phyloP scores from a whole-genome alignment of 2,329 filamentous ascomycete species.

The Arthrobotrys iridis region DNA sequence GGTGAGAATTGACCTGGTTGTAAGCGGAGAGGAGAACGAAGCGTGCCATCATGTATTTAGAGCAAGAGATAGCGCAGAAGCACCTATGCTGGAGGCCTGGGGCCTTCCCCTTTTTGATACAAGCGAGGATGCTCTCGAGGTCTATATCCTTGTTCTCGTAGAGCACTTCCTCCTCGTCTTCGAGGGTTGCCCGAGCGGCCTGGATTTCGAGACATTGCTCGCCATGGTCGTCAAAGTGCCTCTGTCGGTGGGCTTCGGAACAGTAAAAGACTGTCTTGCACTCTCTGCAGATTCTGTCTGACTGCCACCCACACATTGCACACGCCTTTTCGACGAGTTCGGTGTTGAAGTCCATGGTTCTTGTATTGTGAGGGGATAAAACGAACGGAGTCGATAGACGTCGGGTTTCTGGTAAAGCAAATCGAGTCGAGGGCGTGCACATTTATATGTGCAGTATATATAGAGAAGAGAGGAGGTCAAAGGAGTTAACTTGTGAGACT shows the following conservation, averaged over 20 bases:
- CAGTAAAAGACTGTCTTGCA: constrained; percentile 6
- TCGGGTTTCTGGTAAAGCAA: neutral
- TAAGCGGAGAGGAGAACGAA: constrained; percentile 4
- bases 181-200: neutral
- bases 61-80: neutral
- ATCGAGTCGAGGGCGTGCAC: neutral
- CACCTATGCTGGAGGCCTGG: neutral
- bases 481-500: neutral
- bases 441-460: neutral
- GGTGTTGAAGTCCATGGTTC: neutral
- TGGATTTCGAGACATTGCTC: neutral
- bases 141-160: neutral
- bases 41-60: neutral
- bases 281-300: neutral
- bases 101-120: neutral
- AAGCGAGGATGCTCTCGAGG: neutral
- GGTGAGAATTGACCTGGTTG: neutral
- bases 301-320: neutral
- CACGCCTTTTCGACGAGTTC: neutral
- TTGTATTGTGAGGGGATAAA: neutral
- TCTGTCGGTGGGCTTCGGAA: neutral
- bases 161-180: neutral
- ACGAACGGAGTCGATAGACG: neutral
- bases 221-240: neutral
- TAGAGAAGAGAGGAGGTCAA: neutral